Evolutionary conservation across 352 stramenopile genomes (phyloP).

Genomic region (Phytopythium vexans): DNA sequence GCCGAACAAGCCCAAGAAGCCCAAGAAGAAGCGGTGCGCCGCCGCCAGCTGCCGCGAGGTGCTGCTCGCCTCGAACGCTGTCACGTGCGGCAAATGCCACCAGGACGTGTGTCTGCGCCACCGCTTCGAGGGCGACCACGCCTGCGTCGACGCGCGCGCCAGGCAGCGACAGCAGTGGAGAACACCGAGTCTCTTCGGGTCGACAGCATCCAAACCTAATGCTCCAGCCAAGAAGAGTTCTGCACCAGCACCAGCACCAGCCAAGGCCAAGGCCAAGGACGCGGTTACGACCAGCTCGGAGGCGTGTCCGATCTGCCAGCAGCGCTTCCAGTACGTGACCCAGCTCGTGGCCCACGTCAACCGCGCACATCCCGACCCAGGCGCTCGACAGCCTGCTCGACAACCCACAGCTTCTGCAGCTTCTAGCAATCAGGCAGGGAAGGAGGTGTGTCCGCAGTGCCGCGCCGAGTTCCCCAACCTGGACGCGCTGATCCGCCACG

Average conservation of each 20-base stretch:
- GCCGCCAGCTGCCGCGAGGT: slow-evolving; percentile 57
- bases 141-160: slow-evolving; percentile 37
- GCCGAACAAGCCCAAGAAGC: slow-evolving; percentile 35
- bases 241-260: no score
- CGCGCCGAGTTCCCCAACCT: slow-evolving; percentile 50
- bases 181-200: slow-evolving; percentile 8
- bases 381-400: slow-evolving; percentile 1
- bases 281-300: slow-evolving; percentile 42
- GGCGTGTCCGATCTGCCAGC: slow-evolving; percentile 67
- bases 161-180: slow-evolving; percentile 31
- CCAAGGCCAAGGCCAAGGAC: slow-evolving; percentile 1
- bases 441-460: slow-evolving; percentile 72
- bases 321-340: slow-evolving; percentile 69
- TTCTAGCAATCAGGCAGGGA: slow-evolving; percentile 8
- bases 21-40: slow-evolving; percentile 69
- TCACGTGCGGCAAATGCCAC: slow-evolving; percentile 61
- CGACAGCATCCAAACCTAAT: slow-evolving; percentile 7
- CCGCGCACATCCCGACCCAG: slow-evolving; percentile 50
- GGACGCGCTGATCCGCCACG: slow-evolving; percentile 55
- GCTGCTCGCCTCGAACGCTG: slow-evolving; percentile 66
- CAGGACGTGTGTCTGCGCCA: slow-evolving; percentile 76
- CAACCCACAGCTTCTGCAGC: slow-evolving; percentile 5
- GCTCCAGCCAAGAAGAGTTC: neutral
- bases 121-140: slow-evolving; percentile 74
- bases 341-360: slow-evolving; percentile 79